Evolutionary conservation across 176 grass and related monocot genomes (phyloP).

Genomic region (Phoenix roebelenii): DNA sequence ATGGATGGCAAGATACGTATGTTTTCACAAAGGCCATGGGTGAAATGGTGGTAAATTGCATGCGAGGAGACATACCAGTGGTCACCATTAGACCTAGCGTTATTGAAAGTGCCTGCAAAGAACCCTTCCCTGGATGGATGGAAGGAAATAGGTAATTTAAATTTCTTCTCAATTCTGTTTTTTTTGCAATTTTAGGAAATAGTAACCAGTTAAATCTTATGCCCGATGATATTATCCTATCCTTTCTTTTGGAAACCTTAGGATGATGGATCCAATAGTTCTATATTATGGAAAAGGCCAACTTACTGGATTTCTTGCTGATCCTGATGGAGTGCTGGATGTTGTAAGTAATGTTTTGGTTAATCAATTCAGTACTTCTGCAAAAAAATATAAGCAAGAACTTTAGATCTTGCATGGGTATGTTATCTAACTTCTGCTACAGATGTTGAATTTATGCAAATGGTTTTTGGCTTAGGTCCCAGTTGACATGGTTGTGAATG

Average conservation of each 20-base stretch:
- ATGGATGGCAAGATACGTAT: constrained; percentile 88
- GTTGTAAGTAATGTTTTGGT: constrained; percentile 40
- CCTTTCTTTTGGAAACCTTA: constrained; percentile 1
- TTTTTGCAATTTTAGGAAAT: too few relatives aligned
- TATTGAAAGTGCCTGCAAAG: constrained; percentile 72
- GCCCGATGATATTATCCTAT: too few relatives aligned
- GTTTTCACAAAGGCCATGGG: constrained; percentile 97
- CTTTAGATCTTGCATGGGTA: too few relatives aligned
- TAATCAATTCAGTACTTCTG: not conserved
- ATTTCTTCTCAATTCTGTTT: not conserved
- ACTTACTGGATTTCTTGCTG: constrained; percentile 70
- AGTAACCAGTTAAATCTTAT: too few relatives aligned
- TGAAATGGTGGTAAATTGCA: constrained; percentile 78
- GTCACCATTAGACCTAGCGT: constrained; percentile 84
- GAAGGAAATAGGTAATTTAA: constrained; percentile 76
- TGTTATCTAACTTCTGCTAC: too few relatives aligned
- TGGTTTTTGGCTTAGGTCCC: constrained; percentile 40
- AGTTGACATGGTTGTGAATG: constrained; percentile 96
- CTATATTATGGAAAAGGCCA: constrained; percentile 93
- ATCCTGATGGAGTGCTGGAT: constrained; percentile 63
- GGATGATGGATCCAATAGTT: constrained; percentile 96
- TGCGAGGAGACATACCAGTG: constrained; percentile 76
- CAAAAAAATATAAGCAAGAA: not conserved
- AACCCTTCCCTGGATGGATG: constrained; percentile 98
- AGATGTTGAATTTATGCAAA: not conserved